Evolutionary conservation across 805 yeast species (phyloP), one percentile per base, ranked within the genome.

Genomic region (Yarrowia divulgata): DNA sequence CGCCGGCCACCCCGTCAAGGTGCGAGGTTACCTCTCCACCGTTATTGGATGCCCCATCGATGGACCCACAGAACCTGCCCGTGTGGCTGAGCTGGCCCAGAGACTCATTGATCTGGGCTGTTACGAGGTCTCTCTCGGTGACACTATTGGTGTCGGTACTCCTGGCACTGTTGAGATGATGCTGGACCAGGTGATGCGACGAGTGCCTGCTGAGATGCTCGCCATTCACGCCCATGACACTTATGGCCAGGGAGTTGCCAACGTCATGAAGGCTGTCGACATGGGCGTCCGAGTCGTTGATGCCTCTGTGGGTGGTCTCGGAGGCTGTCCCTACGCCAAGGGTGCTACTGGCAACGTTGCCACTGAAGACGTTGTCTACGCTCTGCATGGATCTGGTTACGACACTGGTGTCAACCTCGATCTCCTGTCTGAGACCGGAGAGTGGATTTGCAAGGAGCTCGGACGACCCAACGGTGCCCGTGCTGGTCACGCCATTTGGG

Each of bases 221-320:
- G 79, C 79, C 13, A 74, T 75, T 35, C 79, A 77, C 68, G 79
- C 78, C 9, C 79, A 77, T 60, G 77, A 77, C 48, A 76, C 79
- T 6, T 75, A 76, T 42, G 79, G 79, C 39, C 78, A 77, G 69
- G 79, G 78, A 16, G 78, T 77, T 8, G 75, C 77, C 50, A 77
- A 77, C 68, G 76, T 74, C 12, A 57, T 75, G 60, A 70, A 72
- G 67, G 77, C 79, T 1, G 73, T 76, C 18, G 75, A 74, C 14
- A 71, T 74, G 74, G 79, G 79, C 10, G 67, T 77, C 32, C 66
- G 77, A 34, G 73, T 73, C 1, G 74, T 77, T 6, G 79, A 77
- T 66, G 70, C 75, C 50, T 74, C 76, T 9, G 77, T 75, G 4
- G 77, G 74, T 12, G 78, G 78, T 2, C 75, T 77, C 8, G 79